These are phyloP conservation scores for Prunella vulgaris DNA, from an alignment of 257 asterid species.

Conservation along the genomic window DNA sequence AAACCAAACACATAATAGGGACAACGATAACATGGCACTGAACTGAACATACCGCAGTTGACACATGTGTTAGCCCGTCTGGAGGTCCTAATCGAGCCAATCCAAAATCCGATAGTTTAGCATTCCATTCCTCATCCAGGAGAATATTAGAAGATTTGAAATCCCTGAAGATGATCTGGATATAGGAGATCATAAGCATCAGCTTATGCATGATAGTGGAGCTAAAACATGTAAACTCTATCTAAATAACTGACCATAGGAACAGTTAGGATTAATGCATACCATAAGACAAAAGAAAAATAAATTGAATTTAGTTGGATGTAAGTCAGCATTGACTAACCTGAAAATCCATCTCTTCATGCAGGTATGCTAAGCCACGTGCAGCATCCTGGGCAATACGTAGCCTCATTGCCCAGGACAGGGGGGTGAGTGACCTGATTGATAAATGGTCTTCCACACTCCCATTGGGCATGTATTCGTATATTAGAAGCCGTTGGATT, in stretches of 20 bases:
- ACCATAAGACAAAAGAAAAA: neutral
- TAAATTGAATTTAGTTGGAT: neutral
- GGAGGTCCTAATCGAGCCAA: constrained; percentile 74
- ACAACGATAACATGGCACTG: neutral
- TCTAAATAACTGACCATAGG: neutral
- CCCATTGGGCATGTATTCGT: constrained; percentile 86
- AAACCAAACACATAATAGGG: constrained; percentile 10
- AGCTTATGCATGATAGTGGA: neutral
- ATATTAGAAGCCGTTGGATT: constrained; percentile 85
- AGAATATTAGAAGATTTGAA: constrained; percentile 66
- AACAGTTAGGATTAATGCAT: neutral
- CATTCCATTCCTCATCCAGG: constrained; percentile 62
- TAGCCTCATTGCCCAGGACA: constrained; percentile 87
- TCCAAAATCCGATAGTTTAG: constrained; percentile 68
- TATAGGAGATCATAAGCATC: neutral
- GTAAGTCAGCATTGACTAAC: constrained; percentile 26
- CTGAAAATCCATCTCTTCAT: constrained; percentile 98
- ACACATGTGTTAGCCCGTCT: constrained; percentile 59
- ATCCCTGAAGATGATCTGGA: constrained; percentile 63
- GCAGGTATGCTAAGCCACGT: constrained; percentile 78
- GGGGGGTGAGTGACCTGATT: constrained; percentile 46
- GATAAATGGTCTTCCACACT: constrained; percentile 91
- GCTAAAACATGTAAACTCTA: neutral
- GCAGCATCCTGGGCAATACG: constrained; percentile 91
- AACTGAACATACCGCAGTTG: constrained; percentile 52